These are phyloP conservation scores for Alternaria consortialis DNA, from an alignment of 2,329 filamentous ascomycete species.

Conservation along the genomic window DNA sequence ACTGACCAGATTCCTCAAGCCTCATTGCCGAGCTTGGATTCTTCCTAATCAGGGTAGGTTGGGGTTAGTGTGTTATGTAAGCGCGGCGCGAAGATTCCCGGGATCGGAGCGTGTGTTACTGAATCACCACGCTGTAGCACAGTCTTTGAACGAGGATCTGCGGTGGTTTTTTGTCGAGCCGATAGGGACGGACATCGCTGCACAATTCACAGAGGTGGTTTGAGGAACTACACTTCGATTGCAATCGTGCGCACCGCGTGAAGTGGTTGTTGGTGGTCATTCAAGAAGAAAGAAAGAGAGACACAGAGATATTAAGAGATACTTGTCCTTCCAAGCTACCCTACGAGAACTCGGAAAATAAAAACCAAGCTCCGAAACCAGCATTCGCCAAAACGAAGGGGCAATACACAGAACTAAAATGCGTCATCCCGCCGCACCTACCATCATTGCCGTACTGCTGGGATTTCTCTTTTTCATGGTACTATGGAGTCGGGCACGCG, in stretches of 20 bases:
- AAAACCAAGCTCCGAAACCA: neutral
- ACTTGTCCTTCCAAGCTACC: neutral
- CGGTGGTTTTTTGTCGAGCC: neutral
- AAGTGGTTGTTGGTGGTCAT: neutral
- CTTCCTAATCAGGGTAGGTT: neutral
- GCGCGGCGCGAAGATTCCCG: neutral
- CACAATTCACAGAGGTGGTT: too few relatives aligned
- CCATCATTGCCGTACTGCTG: slow-evolving; percentile 43
- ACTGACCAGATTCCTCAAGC: neutral
- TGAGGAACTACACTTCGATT: neutral
- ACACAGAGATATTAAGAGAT: neutral
- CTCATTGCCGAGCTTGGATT: neutral
- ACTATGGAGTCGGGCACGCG: slow-evolving; percentile 33
- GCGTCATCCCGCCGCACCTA: slow-evolving; percentile 49
- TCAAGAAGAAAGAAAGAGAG: neutral
- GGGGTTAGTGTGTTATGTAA: neutral
- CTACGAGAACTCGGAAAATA: neutral
- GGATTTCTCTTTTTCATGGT: slow-evolving; percentile 42
- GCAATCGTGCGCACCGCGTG: neutral
- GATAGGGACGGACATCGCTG: neutral
- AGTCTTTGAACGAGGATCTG: neutral
- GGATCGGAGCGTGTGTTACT: neutral
- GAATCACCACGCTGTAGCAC: neutral
- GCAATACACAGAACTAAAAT: slow-evolving; percentile 21
- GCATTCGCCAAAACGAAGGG: neutral